These are phyloP conservation scores for Triadica sebifera DNA, from an alignment of 345 rosid genomes.

Conservation along the genomic window DNA sequence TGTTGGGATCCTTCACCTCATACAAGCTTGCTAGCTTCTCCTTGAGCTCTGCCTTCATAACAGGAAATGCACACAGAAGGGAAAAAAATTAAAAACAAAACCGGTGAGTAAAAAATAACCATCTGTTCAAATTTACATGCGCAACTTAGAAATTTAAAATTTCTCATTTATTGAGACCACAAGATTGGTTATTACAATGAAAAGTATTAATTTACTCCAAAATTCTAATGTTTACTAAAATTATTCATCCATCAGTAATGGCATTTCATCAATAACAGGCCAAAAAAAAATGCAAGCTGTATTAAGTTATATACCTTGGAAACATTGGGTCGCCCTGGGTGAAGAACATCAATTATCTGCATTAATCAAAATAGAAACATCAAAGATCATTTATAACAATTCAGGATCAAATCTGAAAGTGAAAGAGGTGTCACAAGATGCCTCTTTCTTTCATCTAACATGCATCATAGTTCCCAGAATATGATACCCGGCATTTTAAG, in stretches of 20 bases:
- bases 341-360: constrained; percentile 93
- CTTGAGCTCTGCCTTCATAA: constrained; percentile 68
- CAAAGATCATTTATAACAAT: not conserved
- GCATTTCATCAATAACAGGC: too few species aligned
- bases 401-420: not conserved
- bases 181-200: not conserved
- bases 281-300: not conserved
- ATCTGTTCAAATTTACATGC: not conserved
- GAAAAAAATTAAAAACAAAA: not conserved
- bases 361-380: not conserved
- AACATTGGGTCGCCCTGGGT: constrained; percentile 93
- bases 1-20: constrained; percentile 82
- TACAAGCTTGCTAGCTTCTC: constrained; percentile 82
- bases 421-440: not conserved
- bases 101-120: not conserved
- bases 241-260: too few species aligned
- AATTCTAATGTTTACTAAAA: too few species aligned
- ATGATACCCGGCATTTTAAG: not conserved
- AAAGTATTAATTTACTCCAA: too few species aligned
- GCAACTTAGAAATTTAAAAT: not conserved
- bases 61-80: not conserved
- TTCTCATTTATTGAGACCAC: not conserved
- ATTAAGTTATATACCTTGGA: constrained; percentile 55
- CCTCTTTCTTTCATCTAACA: not conserved
- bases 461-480: not conserved